phyloP scores from a whole-genome alignment of 116 monocot genomes.

The Thalassia testudinum region DNA sequence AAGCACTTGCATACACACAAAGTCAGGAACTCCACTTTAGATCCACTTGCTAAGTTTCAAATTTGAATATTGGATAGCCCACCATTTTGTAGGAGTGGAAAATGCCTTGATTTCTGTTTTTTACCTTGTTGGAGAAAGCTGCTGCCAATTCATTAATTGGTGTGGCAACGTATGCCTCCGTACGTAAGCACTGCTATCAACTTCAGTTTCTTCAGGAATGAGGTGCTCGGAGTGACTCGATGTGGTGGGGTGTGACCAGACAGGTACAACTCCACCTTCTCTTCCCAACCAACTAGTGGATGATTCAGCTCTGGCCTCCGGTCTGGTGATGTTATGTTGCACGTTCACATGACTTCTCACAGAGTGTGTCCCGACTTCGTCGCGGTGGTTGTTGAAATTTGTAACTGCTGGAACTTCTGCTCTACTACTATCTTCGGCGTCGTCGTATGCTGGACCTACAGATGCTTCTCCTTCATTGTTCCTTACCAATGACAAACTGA shows the following conservation, averaged over 20 bases:
- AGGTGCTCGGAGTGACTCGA: slow-evolving; percentile 40
- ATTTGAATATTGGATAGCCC: no score
- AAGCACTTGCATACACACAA: no score
- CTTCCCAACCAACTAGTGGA: slow-evolving; percentile 54
- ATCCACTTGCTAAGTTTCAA: no score
- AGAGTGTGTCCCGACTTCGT: slow-evolving; percentile 5
- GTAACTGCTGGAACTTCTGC: slow-evolving; percentile 44
- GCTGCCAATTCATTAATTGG: slow-evolving; percentile 69
- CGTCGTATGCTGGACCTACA: slow-evolving; percentile 9
- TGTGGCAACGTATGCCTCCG: slow-evolving; percentile 41
- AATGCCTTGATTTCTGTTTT: neutral
- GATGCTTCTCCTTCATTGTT: slow-evolving; percentile 40
- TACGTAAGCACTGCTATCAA: slow-evolving; percentile 23
- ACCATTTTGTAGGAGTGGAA: neutral
- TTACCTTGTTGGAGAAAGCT: slow-evolving; percentile 54
- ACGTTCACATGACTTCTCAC: slow-evolving; percentile 1
- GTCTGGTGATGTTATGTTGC: neutral
- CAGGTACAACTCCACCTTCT: slow-evolving; percentile 71
- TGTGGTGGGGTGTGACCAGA: slow-evolving; percentile 59
- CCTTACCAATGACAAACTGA: slow-evolving; percentile 55
- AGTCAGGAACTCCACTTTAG: no score
- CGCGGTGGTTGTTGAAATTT: slow-evolving; percentile 19
- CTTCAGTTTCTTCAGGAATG: slow-evolving; percentile 28
- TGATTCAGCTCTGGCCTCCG: slow-evolving; percentile 22
- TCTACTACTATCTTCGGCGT: slow-evolving; percentile 18